phyloP scores from a whole-genome alignment of 2,329 filamentous ascomycete genomes.

The Lasiodiplodia gonubiensis region DNA sequence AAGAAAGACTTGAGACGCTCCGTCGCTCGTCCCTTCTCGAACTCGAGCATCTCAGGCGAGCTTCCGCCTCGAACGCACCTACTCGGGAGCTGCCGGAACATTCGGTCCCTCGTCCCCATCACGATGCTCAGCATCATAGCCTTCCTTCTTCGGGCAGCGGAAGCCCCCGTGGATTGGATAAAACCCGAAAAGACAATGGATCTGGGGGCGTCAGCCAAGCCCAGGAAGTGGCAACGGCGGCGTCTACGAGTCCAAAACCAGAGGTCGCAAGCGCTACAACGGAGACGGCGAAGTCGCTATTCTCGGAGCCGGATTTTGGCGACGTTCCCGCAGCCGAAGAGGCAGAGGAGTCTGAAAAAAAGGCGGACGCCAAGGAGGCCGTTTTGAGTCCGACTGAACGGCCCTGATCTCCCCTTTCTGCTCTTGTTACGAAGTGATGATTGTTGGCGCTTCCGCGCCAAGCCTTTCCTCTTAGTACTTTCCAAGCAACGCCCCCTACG shows the following conservation, averaged over 20 bases:
- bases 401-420: neutral
- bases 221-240: neutral
- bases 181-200: neutral
- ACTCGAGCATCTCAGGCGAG: conserved; percentile 47
- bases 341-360: conserved; percentile 11
- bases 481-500: conserved; percentile 8
- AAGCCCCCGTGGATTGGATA: conserved; percentile 19
- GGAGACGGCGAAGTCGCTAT: conserved; percentile 32
- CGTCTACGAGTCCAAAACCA: neutral
- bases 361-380: conserved; percentile 27
- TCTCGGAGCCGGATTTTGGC: conserved; percentile 37
- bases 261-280: conserved; percentile 10
- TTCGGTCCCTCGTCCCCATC: conserved; percentile 24
- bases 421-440: conserved; percentile 22
- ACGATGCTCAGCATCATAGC: conserved; percentile 30
- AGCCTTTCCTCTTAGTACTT: neutral
- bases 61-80: conserved; percentile 39
- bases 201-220: neutral
- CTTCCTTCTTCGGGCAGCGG: conserved; percentile 9
- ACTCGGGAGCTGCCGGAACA: conserved; percentile 46
- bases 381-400: conserved; percentile 34
- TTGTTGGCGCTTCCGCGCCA: neutral
- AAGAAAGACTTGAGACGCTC: conserved; percentile 53
- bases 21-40: conserved; percentile 53
- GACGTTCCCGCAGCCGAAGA: neutral